Conservation (phyloP, 768 basidiomycete genomes). For the Daedaleopsis nitida region DNA sequence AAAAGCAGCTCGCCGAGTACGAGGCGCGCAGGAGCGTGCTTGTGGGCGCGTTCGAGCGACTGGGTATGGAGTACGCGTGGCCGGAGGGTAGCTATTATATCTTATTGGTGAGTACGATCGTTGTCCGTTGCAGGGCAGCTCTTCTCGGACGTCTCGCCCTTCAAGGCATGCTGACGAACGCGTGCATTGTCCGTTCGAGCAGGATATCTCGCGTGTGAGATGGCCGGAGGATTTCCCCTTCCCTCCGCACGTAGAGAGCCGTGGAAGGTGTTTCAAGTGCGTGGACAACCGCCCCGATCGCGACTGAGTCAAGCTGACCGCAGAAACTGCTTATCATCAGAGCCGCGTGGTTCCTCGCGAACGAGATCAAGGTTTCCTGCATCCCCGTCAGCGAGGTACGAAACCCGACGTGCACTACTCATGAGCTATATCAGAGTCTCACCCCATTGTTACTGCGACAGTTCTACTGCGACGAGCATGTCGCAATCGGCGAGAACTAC, state of each 20-base stretch:
- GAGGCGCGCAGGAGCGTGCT: constrained; percentile 76
- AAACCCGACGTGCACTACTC: too few species aligned
- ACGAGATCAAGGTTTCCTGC: constrained; percentile 85
- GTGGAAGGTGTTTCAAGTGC: constrained; percentile 86
- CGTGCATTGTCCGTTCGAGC: neutral
- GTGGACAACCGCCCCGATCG: constrained; percentile 17
- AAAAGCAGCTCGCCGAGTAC: constrained; percentile 75
- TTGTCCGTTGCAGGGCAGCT: too few species aligned
- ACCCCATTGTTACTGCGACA: too few species aligned
- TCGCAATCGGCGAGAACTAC: neutral
- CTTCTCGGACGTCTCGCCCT: too few species aligned
- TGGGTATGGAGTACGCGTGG: constrained; percentile 81
- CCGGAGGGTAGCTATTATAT: constrained; percentile 94
- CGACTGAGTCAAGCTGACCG: too few species aligned
- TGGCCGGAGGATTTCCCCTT: constrained; percentile 83
- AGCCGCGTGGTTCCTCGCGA: constrained; percentile 91
- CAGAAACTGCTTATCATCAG: constrained; percentile 38
- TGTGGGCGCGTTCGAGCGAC: constrained; percentile 70
- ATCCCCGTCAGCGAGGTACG: constrained; percentile 91
- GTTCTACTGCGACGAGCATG: neutral
- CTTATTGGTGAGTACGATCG: constrained; percentile 64
- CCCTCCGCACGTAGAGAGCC: constrained; percentile 70
- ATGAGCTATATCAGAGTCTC: too few species aligned
- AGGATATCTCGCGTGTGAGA: constrained; percentile 76
- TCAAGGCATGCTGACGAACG: neutral